Evolutionary conservation across 257 asterid genomes (phyloP).

Genomic region (Dorcoceras hygrometricum): DNA sequence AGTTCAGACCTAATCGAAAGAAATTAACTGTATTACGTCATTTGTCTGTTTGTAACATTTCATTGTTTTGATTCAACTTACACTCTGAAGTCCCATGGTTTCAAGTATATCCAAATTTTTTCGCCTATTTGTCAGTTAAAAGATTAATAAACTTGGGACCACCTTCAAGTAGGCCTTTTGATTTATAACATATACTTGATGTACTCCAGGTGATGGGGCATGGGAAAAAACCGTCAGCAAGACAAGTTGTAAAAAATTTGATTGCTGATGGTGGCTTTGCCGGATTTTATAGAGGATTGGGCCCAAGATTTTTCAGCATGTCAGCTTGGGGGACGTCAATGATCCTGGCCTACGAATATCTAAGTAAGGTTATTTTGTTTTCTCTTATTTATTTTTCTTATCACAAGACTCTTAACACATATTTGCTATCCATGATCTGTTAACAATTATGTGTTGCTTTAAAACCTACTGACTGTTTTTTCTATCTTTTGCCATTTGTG

Average conservation of each 20-base stretch:
- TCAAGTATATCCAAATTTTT: neutral
- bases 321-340: conserved; percentile 99
- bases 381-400: conserved; percentile 2
- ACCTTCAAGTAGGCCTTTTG: neutral
- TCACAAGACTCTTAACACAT: too few relatives aligned
- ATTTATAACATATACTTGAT: conserved; percentile 19
- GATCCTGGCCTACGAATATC: conserved; percentile 95
- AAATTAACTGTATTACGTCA: neutral
- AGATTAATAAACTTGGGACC: conserved; percentile 6
- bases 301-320: conserved; percentile 98
- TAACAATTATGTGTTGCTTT: neutral
- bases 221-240: conserved; percentile 64
- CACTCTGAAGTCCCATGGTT: neutral
- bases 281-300: conserved; percentile 89
- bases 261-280: conserved; percentile 92
- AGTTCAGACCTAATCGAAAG: neutral
- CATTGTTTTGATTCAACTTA: neutral
- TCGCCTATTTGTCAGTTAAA: neutral
- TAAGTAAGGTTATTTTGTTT: conserved; percentile 47
- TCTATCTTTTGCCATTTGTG: neutral
- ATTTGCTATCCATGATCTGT: conserved; percentile 7
- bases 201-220: conserved; percentile 69
- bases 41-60: neutral
- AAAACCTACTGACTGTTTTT: neutral
- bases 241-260: conserved; percentile 69